A percentile compares a stretch with the other conserved stretches of the same genome.
phyloP scores from a whole-genome alignment of 306 rosid species.

The Ziziphus jujuba region DNA sequence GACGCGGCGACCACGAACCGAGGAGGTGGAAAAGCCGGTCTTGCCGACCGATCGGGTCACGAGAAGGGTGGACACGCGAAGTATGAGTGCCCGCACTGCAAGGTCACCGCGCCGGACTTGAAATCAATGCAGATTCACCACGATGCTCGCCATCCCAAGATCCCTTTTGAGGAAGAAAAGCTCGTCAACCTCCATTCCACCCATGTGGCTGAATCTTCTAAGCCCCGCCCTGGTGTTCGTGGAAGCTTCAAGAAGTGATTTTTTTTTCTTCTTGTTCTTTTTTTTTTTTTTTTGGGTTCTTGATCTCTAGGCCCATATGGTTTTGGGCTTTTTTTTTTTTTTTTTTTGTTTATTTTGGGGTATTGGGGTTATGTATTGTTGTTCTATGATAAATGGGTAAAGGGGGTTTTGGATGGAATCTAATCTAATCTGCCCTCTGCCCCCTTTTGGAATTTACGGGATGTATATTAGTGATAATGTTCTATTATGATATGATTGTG shows the following conservation, averaged over 20 bases:
- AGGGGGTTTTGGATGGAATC: constrained; percentile 28
- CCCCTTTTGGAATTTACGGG: constrained; percentile 13
- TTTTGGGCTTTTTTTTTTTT: neutral
- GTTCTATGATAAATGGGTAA: constrained; percentile 13
- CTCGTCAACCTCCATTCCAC: constrained; percentile 53
- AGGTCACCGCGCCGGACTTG: constrained; percentile 77
- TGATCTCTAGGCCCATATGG: neutral
- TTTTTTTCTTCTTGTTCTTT: neutral
- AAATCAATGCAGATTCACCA: constrained; percentile 98
- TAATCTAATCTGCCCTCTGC: too few relatives aligned
- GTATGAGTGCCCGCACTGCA: constrained; percentile 96
- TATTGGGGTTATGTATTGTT: neutral
- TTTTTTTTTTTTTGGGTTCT: too few relatives aligned
- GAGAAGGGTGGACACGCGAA: constrained; percentile 97
- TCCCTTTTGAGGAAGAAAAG: constrained; percentile 71
- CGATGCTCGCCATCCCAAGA: constrained; percentile 82
- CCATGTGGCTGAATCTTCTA: constrained; percentile 25
- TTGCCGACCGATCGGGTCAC: constrained; percentile 57
- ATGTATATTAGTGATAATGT: constrained; percentile 26
- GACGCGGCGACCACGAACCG: constrained; percentile 95
- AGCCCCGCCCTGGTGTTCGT: constrained; percentile 76
- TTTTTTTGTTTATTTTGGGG: neutral
- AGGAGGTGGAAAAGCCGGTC: constrained; percentile 94
- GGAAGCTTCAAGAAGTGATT: constrained; percentile 81
- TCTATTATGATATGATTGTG: neutral